Base-by-base conservation (phyloP, 352 stramenopile species). In the Pythium diclinum region DNA sequence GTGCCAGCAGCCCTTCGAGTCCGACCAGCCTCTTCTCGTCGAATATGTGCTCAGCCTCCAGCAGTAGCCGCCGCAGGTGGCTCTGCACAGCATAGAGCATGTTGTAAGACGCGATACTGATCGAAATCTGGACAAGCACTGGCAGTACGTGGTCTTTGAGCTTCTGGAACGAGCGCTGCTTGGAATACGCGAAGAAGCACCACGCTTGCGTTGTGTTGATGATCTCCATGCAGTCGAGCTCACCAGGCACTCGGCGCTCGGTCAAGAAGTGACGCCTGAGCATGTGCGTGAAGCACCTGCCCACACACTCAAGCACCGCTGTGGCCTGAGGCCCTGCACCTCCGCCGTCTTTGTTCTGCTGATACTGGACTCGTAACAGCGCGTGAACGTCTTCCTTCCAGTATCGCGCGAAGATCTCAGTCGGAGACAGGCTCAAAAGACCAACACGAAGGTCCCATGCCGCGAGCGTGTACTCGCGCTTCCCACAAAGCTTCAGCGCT, bases 121-220 rank as follows among this genome's bases (percentile, higher is more conserved):
- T 32, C 8, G 83, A 83, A 11, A 94, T 69, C 23, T 77, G 57
- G 4, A 89, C 67, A 7, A 92, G 61, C 21, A 73, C 61, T 6
- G 79, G 75, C 0, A 92, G n/a, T 0, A 84, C 69, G 0, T 66
- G 73, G 8, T 57, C 61, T 25, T 65, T 60, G 19, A 89, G 73
- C 44, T 62, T 68, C 52, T 65, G 52, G 34, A 71, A 73, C 62
- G 70, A 78, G 56, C 74, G 71, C 25, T 77, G 63, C 71, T 80
- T 73, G 32, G 73, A 44, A 7, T 80, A 71, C 3, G 82, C 82
- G 56, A 92, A 92, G 62, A 90, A 94, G 9, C 65, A 87, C 85
- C 80, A 94, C 28, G 83, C 82, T 47, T 94, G 85, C 3, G 76
- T 85, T 4, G 78, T 87, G 71, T 94, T 94, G 72, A 94, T 84